These are phyloP conservation scores for Puccinellia tenuiflora DNA, from an alignment of 176 grass and related monocot genomes.

Conservation along the genomic window DNA sequence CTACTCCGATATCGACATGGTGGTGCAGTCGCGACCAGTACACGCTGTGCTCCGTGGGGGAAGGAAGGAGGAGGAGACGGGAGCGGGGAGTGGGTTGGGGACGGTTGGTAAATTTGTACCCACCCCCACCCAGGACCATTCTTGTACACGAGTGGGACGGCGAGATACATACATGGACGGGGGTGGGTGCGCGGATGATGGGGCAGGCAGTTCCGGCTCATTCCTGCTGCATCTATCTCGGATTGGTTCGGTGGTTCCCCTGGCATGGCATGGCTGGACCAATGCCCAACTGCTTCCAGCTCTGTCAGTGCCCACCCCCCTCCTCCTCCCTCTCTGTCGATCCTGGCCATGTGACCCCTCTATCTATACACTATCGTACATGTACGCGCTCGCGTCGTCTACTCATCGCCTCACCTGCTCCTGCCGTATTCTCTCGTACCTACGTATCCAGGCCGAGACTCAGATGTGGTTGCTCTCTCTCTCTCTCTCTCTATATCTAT, in stretches of 20 bases:
- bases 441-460: too few species aligned
- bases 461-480: background rate
- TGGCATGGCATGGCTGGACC: background rate
- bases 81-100: slow-evolving; percentile 13
- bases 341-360: too few species aligned
- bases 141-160: background rate
- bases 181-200: background rate
- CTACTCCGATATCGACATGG: background rate
- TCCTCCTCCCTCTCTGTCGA: too few species aligned
- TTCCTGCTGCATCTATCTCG: too few species aligned
- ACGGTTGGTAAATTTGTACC: slow-evolving; percentile 22
- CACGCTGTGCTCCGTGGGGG: too few species aligned
- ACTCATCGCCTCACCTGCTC: background rate
- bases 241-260: too few species aligned
- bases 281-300: slow-evolving; percentile 16
- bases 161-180: background rate
- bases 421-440: background rate
- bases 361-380: too few species aligned
- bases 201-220: too few species aligned
- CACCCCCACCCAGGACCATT: background rate
- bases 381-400: background rate
- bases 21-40: background rate
- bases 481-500: too few species aligned
- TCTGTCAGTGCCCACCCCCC: too few species aligned
- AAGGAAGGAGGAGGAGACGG: background rate